Base-by-base conservation (phyloP, 192 early-diverging fungal genomes). In the Globomyces pollinis-pini region DNA sequence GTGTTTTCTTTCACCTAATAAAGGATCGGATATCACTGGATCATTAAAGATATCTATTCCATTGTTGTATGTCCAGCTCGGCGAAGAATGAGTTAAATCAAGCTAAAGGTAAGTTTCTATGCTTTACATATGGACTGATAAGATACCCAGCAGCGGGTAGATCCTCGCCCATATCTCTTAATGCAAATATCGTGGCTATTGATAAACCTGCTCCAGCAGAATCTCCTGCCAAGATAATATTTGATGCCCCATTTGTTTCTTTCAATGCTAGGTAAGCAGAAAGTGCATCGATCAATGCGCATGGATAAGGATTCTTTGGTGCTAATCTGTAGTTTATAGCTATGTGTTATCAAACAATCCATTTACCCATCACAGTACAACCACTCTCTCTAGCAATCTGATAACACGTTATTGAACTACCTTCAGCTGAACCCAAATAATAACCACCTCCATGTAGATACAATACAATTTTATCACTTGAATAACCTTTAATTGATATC, bases 171-270 rank as follows among this genome's bases (percentile, higher is more conserved):
- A 49, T 53, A 24, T 60, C 59, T 8, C 59, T 29, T 20, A 60
- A 36, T 16, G 29, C 59, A 9, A 18, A 11, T 32, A 60, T 15
- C 2, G 34, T 36, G 7, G 59, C 24, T 8, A 26, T 65, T 64
- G 73, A 20, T 26, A 47, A 26, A 26, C 28, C 28, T 47, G 23
- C 44, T 1, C 77, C 80, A 8, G 84, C 77, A 23, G 63, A 65
- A 47, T 82, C 74, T 18, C 81, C 74, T 26, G 61, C 59, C 38
- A 78, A 66, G n/a, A 57, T 56, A 32, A 81, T 64, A n/a, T 79
- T 60, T 20, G 65, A 50, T 2, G 75, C 68, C 2, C 56, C 41
- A 44, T 9, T 5, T n/a, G 26, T 26, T 57, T 33, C 24, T 21
- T 41, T 15, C 31, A 57, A 44, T 4, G 29, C 2, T 12, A 57